A percentile compares a stretch with the other conserved stretches of the same genome.
phyloP scores from a whole-genome alignment of 495 filamentous ascomycete genomes.

The Penicillium argentinense region DNA sequence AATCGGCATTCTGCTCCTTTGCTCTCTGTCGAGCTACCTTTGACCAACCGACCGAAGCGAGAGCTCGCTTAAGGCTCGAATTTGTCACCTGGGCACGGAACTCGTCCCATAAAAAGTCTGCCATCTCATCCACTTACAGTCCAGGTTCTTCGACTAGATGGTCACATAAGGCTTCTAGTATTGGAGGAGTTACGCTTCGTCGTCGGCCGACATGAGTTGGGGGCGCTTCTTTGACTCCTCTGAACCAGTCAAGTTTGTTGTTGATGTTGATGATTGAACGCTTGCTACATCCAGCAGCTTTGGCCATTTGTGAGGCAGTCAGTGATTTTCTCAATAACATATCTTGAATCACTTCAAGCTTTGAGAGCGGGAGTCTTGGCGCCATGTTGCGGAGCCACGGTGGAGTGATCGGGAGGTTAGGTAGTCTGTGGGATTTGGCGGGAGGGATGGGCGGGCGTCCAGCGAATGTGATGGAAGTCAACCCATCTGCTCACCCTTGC shows the following conservation, averaged over 20 bases:
- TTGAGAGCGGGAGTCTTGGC: conserved; percentile 10
- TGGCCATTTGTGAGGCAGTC: too few relatives aligned
- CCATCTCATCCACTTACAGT: conserved; percentile 19
- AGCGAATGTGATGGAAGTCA: not conserved
- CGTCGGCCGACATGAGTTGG: conserved; percentile 8
- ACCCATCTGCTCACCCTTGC: conserved; percentile 5
- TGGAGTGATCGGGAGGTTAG: not conserved
- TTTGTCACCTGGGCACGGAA: conserved; percentile 9
- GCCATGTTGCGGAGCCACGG: conserved; percentile 4
- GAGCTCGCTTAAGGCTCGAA: conserved; percentile 7
- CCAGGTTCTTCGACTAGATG: conserved; percentile 3
- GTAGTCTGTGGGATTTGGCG: too few relatives aligned
- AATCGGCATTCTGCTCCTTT: not conserved
- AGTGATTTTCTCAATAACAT: too few relatives aligned
- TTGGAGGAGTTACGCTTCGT: conserved; percentile 23
- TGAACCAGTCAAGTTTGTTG: too few relatives aligned
- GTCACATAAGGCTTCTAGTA: conserved; percentile 14
- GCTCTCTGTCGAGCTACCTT: conserved; percentile 4
- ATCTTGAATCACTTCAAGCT: too few relatives aligned
- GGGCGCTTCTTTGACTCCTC: too few relatives aligned
- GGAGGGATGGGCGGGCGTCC: too few relatives aligned
- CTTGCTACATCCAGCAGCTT: too few relatives aligned
- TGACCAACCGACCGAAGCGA: conserved; percentile 8
- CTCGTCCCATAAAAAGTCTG: conserved; percentile 10
- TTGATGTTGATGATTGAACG: too few relatives aligned